Evolutionary conservation across 1,139 yeast genomes (phyloP), one percentile per base, ranked within the genome.

Genomic region (Scheffersomyces quercinus): DNA sequence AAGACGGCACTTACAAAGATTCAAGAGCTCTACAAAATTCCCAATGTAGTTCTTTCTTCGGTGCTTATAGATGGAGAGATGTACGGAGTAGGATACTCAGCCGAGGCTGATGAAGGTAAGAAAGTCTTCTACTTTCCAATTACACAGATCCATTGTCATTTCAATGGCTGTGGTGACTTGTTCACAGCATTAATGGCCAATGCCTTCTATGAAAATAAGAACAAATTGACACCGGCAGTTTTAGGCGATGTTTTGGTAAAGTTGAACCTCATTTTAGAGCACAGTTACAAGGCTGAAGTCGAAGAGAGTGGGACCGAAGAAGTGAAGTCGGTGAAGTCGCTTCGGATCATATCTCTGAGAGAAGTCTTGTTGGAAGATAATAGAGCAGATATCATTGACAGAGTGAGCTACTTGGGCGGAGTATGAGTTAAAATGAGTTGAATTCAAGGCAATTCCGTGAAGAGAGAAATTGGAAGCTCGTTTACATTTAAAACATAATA

Each of bases 111-210:
- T 1, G 40, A 42, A 10, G 42, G 42, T 20, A 45, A 40, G 6
- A 33, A 41, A 12, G 41, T 59, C 2, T 69, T 71, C 44, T 53
- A 59, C 38, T 41, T 70, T 3, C 68, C 69, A 0, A 64, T 73
- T 13, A 51, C 59, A 2, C 60, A 60, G 48, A 66, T 74, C 15
- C 54, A 56, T 12, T 70, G 76, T 49, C 57, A 59, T 34, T 74
- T 74, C 55, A 72, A 64, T 45, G 79, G 79, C 4, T 70, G 77
- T 51, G 79, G 79, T 5, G 79, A 74, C 49, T 58, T 74, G 16
- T 72, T 74, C 49, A 64, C 75, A 1, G 77, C 71, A 1, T 56
- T 74, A 26, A 39, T 73, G n/a, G 65, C 76, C 13, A 58, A 71
- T 41, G 58, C 56, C 6, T 72, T 67, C 47, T 60, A 56, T 44